Evolutionary conservation across 352 stramenopile genomes (phyloP).

Genomic region (Elongisporangium anandrum): DNA sequence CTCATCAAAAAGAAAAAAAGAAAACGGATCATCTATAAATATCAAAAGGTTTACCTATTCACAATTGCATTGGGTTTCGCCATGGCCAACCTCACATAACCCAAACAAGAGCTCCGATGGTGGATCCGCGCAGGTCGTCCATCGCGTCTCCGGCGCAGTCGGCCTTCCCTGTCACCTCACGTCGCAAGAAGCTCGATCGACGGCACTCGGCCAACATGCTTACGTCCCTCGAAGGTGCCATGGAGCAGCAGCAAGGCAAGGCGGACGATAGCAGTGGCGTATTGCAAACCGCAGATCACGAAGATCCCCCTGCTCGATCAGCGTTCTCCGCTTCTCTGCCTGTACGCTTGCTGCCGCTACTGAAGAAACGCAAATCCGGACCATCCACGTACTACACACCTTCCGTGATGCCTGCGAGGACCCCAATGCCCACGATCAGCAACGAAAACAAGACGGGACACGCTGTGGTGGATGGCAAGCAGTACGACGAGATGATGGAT

Average conservation of each 20-base stretch:
- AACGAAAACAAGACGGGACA: not conserved
- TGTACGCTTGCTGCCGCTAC: not conserved
- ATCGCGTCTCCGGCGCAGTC: not conserved
- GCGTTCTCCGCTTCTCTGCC: not conserved
- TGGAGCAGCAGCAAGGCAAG: not conserved
- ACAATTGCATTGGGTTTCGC: too few species aligned
- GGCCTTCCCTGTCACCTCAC: not conserved
- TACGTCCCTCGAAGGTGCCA: not conserved
- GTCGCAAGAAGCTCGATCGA: not conserved
- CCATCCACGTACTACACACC: not conserved
- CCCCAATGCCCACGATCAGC: not conserved
- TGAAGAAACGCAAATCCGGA: not conserved
- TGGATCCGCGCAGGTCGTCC: not conserved
- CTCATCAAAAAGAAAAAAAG: too few species aligned
- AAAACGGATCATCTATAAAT: conserved; percentile 1
- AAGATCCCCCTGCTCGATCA: not conserved
- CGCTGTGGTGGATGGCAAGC: not conserved
- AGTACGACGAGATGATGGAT: conserved; percentile 45
- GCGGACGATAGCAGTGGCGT: not conserved
- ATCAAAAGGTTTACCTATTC: too few species aligned
- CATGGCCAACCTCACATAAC: not conserved
- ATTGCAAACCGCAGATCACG: not conserved
- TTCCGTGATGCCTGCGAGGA: not conserved
- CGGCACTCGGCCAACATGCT: not conserved
- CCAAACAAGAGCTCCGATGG: not conserved